These are phyloP conservation scores for Saturnispora quitensis DNA, from an alignment of 805 yeast genomes.

Conservation along the genomic window DNA sequence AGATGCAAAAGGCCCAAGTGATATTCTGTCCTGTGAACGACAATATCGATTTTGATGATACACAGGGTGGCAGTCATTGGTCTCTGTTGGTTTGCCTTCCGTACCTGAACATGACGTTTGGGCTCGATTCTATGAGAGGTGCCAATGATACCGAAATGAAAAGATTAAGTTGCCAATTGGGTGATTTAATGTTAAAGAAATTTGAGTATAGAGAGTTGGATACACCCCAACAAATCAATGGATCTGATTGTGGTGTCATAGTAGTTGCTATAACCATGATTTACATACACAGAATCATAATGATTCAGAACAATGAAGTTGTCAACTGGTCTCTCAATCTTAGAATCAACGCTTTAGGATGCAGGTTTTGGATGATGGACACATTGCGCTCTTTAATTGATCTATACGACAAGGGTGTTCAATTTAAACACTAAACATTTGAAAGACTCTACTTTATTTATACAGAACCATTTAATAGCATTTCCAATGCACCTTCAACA, in stretches of 20 bases:
- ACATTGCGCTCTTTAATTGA: slow-evolving; percentile 23
- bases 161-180: slow-evolving; percentile 26
- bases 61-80: slow-evolving; percentile 59
- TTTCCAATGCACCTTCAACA: slow-evolving; percentile 94
- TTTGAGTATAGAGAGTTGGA: slow-evolving; percentile 15
- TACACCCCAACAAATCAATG: slow-evolving; percentile 54
- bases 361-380: slow-evolving; percentile 36
- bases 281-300: slow-evolving; percentile 27
- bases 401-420: not conserved
- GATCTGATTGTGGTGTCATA: slow-evolving; percentile 57
- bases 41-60: slow-evolving; percentile 5
- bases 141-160: slow-evolving; percentile 33
- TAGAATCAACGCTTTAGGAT: slow-evolving; percentile 38
- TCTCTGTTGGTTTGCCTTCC: slow-evolving; percentile 42
- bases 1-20: slow-evolving; percentile 34
- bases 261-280: slow-evolving; percentile 31
- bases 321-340: slow-evolving; percentile 31
- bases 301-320: slow-evolving; percentile 18
- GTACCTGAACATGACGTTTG: slow-evolving; percentile 30
- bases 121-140: slow-evolving; percentile 52
- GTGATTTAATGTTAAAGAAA: slow-evolving; percentile 18
- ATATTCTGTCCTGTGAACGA: slow-evolving; percentile 45
- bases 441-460: slow-evolving; percentile 16
- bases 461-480: slow-evolving; percentile 56
- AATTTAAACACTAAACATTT: not conserved